Evolutionary conservation across 176 grass and related monocot species (phyloP), one percentile per base, ranked within the genome.

Genomic region (Puccinellia tenuiflora): DNA sequence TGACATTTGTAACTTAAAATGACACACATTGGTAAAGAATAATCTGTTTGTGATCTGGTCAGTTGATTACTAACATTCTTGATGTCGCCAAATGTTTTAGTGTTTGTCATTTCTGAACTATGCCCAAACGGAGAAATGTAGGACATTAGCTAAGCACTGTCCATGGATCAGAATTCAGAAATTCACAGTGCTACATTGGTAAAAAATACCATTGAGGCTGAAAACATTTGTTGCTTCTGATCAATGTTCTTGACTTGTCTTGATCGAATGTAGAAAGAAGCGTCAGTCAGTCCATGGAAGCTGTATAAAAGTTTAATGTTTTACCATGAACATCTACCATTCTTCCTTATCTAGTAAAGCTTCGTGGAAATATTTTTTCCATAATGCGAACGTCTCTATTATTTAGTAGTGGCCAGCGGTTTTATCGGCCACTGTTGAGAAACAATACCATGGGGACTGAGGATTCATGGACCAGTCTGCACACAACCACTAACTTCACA

Each of bases 401-500:
- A 81, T 61, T 33, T 59, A 60, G 50, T 76, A 51, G 51, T 16
- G 26, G 0, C 13, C 50, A 17, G 73, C 75, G 37, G 30, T n/a
- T 76, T 89, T 85, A 61, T 62, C 29, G 79, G 50, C 51, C 59
- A 51, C 76, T 52, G 16, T 56, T 46, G 80, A 77, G 62, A 85
- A 89, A 70, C 70, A 51, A 81, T 76, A 39, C 77, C 26, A 62
- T 62, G 26, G 59, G 59, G 59, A 62, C 59, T 31, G 57, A 26
- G 26, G 26, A 62, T 14, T 80, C 68, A 80, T 81, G 82, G 82
- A 85, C 77, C 82, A 76, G 21, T 88, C 87, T 57, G 68, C 77
- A 54, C 82, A 81, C 69, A 68, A 68, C 82, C 61, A 89, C 80
- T 89, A 81, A 89, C 51, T 85, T 76, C 82, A 77, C 70, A 85